Conservation (phyloP, 192 early-diverging fungal genomes). For the Coemansia sp. region DNA sequence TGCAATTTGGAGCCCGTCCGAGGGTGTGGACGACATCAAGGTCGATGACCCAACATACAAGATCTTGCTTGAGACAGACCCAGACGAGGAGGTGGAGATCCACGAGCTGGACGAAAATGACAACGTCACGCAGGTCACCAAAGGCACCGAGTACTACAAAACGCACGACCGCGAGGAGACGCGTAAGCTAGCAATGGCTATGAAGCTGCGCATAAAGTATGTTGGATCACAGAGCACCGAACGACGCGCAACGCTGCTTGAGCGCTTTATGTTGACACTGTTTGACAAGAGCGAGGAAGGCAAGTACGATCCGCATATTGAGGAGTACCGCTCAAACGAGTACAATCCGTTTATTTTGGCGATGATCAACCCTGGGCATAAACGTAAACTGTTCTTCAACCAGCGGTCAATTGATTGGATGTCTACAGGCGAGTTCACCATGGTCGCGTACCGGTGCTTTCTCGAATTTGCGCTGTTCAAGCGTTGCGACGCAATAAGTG, state of each 20-base stretch:
- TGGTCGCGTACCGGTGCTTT: constrained; percentile 50
- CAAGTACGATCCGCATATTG: constrained; percentile 47
- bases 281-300: constrained; percentile 41
- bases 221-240: constrained; percentile 15
- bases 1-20: constrained; percentile 38
- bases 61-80: constrained; percentile 35
- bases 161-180: constrained; percentile 44
- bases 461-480: constrained; percentile 53
- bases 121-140: constrained; percentile 13
- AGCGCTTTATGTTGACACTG: constrained; percentile 55
- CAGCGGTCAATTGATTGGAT: constrained; percentile 42
- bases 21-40: constrained; percentile 34
- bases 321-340: constrained; percentile 49
- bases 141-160: constrained; percentile 46
- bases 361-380: constrained; percentile 42
- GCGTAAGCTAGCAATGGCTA: constrained; percentile 1
- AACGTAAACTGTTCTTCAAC: constrained; percentile 50
- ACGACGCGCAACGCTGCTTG: constrained; percentile 40
- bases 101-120: constrained; percentile 28
- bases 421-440: constrained; percentile 54
- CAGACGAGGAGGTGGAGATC: constrained; percentile 32
- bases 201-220: constrained; percentile 30
- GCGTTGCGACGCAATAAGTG: constrained; percentile 49
- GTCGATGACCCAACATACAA: constrained; percentile 41
- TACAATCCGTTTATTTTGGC: constrained; percentile 54